A percentile compares a stretch with the other conserved stretches of the same genome.
These are phyloP conservation scores for Cardamine resedifolia DNA, from an alignment of 345 rosid genomes.

Conservation along the genomic window DNA sequence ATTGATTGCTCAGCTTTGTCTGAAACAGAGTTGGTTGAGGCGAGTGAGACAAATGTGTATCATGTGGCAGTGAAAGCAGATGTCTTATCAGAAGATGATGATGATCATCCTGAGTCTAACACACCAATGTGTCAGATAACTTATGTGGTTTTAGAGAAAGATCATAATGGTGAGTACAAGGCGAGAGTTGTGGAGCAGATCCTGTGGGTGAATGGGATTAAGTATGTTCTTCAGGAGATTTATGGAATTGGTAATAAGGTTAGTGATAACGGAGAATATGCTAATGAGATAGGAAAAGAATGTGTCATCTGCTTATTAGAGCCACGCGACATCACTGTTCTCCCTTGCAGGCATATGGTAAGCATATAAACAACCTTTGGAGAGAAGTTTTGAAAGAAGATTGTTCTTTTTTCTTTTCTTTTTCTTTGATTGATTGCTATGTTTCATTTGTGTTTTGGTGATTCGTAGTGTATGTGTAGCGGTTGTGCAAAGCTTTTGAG, in stretches of 20 bases:
- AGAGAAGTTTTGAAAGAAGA: neutral
- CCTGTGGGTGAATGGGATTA: conserved; percentile 59
- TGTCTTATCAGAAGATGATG: conserved; percentile 52
- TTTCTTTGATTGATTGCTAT: neutral
- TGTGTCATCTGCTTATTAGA: conserved; percentile 88
- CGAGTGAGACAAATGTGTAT: conserved; percentile 48
- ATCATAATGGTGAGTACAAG: conserved; percentile 49
- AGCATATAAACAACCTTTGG: neutral
- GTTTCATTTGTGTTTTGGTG: neutral
- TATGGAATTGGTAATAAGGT: conserved; percentile 81
- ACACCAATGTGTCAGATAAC: conserved; percentile 59
- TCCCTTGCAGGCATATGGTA: conserved; percentile 97
- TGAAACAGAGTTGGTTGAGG: conserved; percentile 49
- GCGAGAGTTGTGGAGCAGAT: conserved; percentile 68
- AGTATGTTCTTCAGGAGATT: conserved; percentile 84
- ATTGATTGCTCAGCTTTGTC: conserved; percentile 60
- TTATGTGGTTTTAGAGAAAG: conserved; percentile 62
- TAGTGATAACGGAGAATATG: conserved; percentile 50
- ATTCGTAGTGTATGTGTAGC: conserved; percentile 84
- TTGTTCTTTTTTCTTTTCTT: neutral
- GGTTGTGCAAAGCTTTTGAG: conserved; percentile 87
- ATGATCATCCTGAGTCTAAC: conserved; percentile 31
- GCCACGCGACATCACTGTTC: conserved; percentile 75
- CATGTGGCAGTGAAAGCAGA: conserved; percentile 82
- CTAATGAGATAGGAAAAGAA: conserved; percentile 70